Conservation (phyloP, 2,329 filamentous ascomycete genomes). For the Fusarium heterosporum region DNA sequence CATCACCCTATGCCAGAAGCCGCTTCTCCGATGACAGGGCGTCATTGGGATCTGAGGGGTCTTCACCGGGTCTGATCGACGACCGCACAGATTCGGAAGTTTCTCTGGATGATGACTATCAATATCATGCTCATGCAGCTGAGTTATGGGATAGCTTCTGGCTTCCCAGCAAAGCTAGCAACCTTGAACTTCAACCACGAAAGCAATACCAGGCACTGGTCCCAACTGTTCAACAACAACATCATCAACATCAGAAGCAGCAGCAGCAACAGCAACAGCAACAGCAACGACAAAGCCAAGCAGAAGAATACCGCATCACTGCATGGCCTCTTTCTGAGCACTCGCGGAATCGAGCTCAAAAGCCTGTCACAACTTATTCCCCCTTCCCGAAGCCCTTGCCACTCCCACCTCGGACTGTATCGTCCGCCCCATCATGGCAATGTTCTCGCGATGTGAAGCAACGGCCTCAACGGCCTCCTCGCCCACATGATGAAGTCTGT, state of each 20-base stretch:
- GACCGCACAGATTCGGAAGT: conserved; percentile 63
- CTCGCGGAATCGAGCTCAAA: conserved; percentile 36
- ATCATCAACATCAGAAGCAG: conserved; percentile 11
- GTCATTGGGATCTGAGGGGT: conserved; percentile 60
- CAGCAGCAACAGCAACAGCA: conserved; percentile 9
- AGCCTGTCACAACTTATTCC: conserved; percentile 53
- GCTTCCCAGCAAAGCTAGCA: conserved; percentile 44
- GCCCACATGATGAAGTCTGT: conserved; percentile 45
- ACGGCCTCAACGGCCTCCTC: conserved; percentile 48
- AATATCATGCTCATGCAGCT: conserved; percentile 58
- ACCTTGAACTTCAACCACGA: conserved; percentile 28
- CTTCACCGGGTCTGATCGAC: conserved; percentile 62
- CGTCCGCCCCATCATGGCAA: conserved; percentile 47
- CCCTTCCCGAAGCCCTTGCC: conserved; percentile 56
- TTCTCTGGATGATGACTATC: conserved; percentile 64
- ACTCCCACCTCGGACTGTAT: conserved; percentile 51
- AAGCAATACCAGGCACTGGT: conserved; percentile 51
- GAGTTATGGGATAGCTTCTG: conserved; percentile 67
- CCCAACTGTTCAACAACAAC: conserved; percentile 46
- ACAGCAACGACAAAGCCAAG: conserved; percentile 17
- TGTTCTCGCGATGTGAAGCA: conserved; percentile 38
- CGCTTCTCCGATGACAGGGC: conserved; percentile 50
- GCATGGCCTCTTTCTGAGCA: conserved; percentile 47
- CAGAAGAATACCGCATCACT: conserved; percentile 45
- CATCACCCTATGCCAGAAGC: conserved; percentile 40